Conservation (phyloP, 352 stramenopile species). For the Phytopythium chamaehyphon region DNA sequence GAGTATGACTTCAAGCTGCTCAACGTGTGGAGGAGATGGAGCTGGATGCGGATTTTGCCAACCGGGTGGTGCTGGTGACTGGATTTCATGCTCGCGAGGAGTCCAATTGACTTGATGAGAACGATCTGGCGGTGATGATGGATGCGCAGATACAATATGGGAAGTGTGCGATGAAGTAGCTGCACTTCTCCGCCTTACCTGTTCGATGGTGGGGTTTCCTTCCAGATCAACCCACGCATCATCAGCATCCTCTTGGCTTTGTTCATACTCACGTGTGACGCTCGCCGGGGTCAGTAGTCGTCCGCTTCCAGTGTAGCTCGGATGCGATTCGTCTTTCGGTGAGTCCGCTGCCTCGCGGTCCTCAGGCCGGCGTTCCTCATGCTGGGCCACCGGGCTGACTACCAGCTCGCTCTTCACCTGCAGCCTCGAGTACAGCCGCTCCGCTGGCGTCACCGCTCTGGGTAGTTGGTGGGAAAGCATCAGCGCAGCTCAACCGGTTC, state of each 20-base stretch:
- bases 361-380: background rate
- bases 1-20: too few species aligned
- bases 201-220: background rate
- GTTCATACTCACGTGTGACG: background rate
- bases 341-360: background rate
- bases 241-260: background rate
- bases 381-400: background rate
- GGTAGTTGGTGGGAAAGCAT: background rate
- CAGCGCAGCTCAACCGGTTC: background rate
- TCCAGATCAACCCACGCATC: background rate
- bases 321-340: background rate
- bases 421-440: constrained; percentile 44
- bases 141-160: too few species aligned
- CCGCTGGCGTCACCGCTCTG: constrained; percentile 35
- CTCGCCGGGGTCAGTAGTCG: constrained; percentile 1
- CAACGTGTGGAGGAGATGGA: too few species aligned
- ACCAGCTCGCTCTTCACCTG: constrained; percentile 35
- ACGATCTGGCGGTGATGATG: too few species aligned
- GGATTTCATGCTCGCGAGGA: too few species aligned
- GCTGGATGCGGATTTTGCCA: too few species aligned
- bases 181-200: too few species aligned
- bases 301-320: background rate
- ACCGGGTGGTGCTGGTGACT: too few species aligned
- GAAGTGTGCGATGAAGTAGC: too few species aligned
- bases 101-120: too few species aligned